These are phyloP conservation scores for Whalleya microplaca DNA, from an alignment of 2,329 filamentous ascomycete genomes.

Conservation along the genomic window DNA sequence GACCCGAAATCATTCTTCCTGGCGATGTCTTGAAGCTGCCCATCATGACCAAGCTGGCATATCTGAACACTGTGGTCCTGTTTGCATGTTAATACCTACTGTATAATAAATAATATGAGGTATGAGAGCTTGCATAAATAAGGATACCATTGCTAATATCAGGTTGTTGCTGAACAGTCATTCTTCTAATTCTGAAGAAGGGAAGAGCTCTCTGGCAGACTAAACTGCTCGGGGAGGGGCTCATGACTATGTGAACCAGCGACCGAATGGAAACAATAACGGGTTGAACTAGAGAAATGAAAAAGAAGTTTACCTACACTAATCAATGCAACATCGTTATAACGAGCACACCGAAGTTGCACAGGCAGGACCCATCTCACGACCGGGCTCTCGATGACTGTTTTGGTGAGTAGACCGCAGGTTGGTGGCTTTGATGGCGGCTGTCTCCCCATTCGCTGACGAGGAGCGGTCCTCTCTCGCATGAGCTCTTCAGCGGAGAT, in stretches of 20 bases:
- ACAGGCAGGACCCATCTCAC: conserved; percentile 79
- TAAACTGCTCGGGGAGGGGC: not conserved
- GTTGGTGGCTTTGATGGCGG: conserved; percentile 48
- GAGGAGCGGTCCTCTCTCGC: conserved; percentile 39
- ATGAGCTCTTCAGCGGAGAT: conserved; percentile 45
- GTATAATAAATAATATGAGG: conserved; percentile 3
- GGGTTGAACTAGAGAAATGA: not conserved
- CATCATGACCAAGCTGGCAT: conserved; percentile 70
- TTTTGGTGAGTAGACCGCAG: conserved; percentile 77
- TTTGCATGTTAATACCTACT: conserved; percentile 10
- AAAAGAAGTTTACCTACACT: conserved; percentile 64
- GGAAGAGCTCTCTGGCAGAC: not conserved
- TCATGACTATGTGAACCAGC: conserved; percentile 19
- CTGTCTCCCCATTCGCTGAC: conserved; percentile 34
- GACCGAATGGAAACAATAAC: conserved; percentile 1
- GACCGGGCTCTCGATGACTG: conserved; percentile 75
- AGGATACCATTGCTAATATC: not conserved
- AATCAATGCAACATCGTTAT: conserved; percentile 86
- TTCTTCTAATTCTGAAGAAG: not conserved
- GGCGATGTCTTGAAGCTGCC: conserved; percentile 75
- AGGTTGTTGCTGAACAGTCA: not conserved
- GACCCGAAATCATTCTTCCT: conserved; percentile 78
- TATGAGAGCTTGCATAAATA: not conserved
- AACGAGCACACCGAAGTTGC: conserved; percentile 68
- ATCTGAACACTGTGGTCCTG: conserved; percentile 81